These are phyloP conservation scores for Mycena vitilis DNA, from an alignment of 768 basidiomycete species.

Conservation along the genomic window DNA sequence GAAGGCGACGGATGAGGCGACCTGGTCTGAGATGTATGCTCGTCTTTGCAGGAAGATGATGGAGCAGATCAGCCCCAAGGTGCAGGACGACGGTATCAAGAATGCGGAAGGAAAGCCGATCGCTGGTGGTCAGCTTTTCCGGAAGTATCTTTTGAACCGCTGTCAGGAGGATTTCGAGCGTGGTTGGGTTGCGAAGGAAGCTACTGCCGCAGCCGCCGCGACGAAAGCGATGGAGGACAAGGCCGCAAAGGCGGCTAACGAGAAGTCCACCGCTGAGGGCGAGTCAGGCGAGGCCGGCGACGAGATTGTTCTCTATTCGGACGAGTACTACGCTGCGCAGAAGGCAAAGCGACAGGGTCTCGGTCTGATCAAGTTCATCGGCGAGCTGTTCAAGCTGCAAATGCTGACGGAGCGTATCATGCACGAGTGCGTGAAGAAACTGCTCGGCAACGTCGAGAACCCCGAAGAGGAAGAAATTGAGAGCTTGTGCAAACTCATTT, in stretches of 20 bases:
- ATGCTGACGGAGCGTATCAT: slow-evolving; percentile 99
- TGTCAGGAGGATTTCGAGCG: slow-evolving; percentile 99
- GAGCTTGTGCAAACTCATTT: slow-evolving; percentile 91
- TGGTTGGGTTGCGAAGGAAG: slow-evolving; percentile 92
- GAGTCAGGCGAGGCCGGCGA: slow-evolving; percentile 57
- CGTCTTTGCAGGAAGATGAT: slow-evolving; percentile 95
- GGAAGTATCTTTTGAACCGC: slow-evolving; percentile 95
- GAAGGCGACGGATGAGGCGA: slow-evolving; percentile 96
- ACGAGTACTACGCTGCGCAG: slow-evolving; percentile 95
- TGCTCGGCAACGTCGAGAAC: slow-evolving; percentile 91
- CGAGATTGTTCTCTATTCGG: slow-evolving; percentile 87
- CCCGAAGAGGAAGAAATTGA: slow-evolving; percentile 99
- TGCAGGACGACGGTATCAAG: slow-evolving; percentile 90
- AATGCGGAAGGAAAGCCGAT: slow-evolving; percentile 88
- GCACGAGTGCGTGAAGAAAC: slow-evolving; percentile 98
- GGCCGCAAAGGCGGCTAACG: slow-evolving; percentile 77
- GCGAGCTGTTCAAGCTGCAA: slow-evolving; percentile 98
- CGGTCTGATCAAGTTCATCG: slow-evolving; percentile 97
- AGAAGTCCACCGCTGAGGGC: slow-evolving; percentile 48
- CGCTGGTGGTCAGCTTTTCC: slow-evolving; percentile 93
- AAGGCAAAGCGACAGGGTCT: slow-evolving; percentile 98
- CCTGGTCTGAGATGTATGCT: slow-evolving; percentile 98
- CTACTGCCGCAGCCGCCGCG: slow-evolving; percentile 87
- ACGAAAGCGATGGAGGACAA: slow-evolving; percentile 88
- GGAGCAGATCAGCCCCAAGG: slow-evolving; percentile 89